Evolutionary conservation across 1,284 basidiomycete species (phyloP).

Genomic region (Moesziomyces sp.): DNA sequence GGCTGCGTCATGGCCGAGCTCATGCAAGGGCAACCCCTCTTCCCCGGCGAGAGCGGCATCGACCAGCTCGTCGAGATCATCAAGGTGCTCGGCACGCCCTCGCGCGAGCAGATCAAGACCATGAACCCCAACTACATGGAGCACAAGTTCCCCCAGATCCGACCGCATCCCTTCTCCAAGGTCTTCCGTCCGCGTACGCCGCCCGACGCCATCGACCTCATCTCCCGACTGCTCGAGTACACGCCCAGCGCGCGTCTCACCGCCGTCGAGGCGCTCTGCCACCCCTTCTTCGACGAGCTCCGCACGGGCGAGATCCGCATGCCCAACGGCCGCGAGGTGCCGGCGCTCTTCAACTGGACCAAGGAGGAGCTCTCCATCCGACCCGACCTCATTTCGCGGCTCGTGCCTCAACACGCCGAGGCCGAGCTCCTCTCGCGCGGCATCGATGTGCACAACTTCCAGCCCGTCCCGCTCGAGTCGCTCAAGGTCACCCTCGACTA

Average conservation of each 20-base stretch:
- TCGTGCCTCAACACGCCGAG: slow-evolving; percentile 91
- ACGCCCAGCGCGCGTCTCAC: slow-evolving; percentile 91
- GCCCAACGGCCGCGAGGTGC: slow-evolving; percentile 96
- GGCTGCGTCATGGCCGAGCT: slow-evolving; percentile 99
- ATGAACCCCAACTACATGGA: slow-evolving; percentile 99
- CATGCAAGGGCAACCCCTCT: slow-evolving; percentile 98
- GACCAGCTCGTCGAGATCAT: slow-evolving; percentile 99
- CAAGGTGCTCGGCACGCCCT: slow-evolving; percentile 98
- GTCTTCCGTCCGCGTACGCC: slow-evolving; percentile 98
- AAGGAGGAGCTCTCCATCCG: slow-evolving; percentile 95
- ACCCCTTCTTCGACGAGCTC: slow-evolving; percentile 98
- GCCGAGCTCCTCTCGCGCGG: slow-evolving; percentile 84
- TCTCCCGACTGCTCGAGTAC: slow-evolving; percentile 94
- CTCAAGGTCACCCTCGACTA: slow-evolving; percentile 67
- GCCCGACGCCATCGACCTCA: slow-evolving; percentile 93
- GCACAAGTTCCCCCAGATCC: slow-evolving; percentile 99
- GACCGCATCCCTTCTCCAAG: slow-evolving; percentile 77
- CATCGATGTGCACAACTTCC: slow-evolving; percentile 88
- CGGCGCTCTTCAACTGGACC: slow-evolving; percentile 93
- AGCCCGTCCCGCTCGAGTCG: slow-evolving; percentile 68
- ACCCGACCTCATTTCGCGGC: slow-evolving; percentile 88
- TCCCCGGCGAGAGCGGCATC: slow-evolving; percentile 98
- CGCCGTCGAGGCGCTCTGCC: slow-evolving; percentile 82
- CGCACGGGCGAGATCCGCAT: slow-evolving; percentile 82
- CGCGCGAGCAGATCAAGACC: slow-evolving; percentile 99